Evolutionary conservation across 345 rosid species (phyloP).

Genomic region (Ceriops tagal): DNA sequence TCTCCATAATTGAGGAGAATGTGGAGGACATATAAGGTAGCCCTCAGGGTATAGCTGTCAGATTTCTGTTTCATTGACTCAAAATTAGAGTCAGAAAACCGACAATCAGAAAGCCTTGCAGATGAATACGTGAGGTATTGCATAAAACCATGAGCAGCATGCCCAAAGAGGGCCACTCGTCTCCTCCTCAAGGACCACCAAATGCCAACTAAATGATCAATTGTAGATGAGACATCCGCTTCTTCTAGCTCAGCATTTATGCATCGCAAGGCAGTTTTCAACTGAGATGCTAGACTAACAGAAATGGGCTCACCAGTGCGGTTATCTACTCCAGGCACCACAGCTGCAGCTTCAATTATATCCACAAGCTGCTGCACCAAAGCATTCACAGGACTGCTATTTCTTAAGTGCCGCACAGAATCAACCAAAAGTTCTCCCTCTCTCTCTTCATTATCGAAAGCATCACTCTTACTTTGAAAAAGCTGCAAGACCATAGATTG

Average conservation of each 20-base stretch:
- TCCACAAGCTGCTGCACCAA: conserved; percentile 54
- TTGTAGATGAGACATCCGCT: conserved; percentile 33
- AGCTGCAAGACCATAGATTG: conserved; percentile 41
- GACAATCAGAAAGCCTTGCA: conserved; percentile 38
- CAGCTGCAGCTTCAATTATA: conserved; percentile 68
- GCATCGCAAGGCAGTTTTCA: conserved; percentile 37
- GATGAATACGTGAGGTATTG: conserved; percentile 69
- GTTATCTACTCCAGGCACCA: conserved; percentile 62
- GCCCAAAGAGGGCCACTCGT: conserved; percentile 77
- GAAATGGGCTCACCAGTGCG: conserved; percentile 53
- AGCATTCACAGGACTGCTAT: conserved; percentile 26
- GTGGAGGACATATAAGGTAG: conserved; percentile 73
- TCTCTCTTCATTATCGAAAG: conserved; percentile 27
- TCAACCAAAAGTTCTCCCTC: conserved; percentile 26
- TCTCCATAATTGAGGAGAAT: conserved; percentile 80
- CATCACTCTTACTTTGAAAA: conserved; percentile 33
- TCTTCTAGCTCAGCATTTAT: conserved; percentile 42
- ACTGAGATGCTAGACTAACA: conserved; percentile 55
- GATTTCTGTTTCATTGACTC: conserved; percentile 57
- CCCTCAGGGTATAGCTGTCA: conserved; percentile 61
- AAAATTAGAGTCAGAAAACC: conserved; percentile 44
- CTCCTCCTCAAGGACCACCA: conserved; percentile 87
- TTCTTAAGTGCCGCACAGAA: conserved; percentile 37
- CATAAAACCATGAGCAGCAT: conserved; percentile 78
- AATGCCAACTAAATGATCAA: conserved; percentile 60